These are phyloP conservation scores for Teratosphaeria epicoccoides DNA, from an alignment of 2,329 filamentous ascomycete species.

Conservation along the genomic window DNA sequence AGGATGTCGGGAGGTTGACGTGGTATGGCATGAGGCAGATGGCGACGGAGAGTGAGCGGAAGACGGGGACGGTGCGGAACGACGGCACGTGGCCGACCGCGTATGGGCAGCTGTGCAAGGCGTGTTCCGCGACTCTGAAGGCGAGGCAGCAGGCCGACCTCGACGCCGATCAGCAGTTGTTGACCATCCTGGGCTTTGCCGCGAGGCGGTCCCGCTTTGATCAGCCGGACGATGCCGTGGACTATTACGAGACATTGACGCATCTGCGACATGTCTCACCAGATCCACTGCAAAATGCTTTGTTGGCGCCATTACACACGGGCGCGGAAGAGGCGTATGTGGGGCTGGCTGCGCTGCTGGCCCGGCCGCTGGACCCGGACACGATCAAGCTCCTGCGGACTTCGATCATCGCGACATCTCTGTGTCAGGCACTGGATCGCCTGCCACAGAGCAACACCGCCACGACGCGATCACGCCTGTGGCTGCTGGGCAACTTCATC, in stretches of 20 bases:
- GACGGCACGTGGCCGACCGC: constrained; percentile 27
- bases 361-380: constrained; percentile 17
- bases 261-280: constrained; percentile 9
- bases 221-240: constrained; percentile 13
- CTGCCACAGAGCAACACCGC: neutral
- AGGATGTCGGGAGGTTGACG: constrained; percentile 31
- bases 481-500: constrained; percentile 50
- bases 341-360: constrained; percentile 19
- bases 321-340: constrained; percentile 14
- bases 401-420: constrained; percentile 13
- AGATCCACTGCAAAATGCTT: constrained; percentile 20
- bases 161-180: constrained; percentile 12
- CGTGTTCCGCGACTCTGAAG: constrained; percentile 22
- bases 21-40: constrained; percentile 32
- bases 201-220: constrained; percentile 23
- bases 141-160: constrained; percentile 10
- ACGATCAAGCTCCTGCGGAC: constrained; percentile 17
- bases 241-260: constrained; percentile 24
- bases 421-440: constrained; percentile 12
- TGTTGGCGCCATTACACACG: constrained; percentile 22
- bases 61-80: constrained; percentile 1
- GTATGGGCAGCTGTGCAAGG: constrained; percentile 32
- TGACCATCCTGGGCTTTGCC: constrained; percentile 24
- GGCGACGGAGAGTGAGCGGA: constrained; percentile 18
- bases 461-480: constrained; percentile 35